Conservation (phyloP, 257 asterid genomes). For the Solanum rostratum region DNA sequence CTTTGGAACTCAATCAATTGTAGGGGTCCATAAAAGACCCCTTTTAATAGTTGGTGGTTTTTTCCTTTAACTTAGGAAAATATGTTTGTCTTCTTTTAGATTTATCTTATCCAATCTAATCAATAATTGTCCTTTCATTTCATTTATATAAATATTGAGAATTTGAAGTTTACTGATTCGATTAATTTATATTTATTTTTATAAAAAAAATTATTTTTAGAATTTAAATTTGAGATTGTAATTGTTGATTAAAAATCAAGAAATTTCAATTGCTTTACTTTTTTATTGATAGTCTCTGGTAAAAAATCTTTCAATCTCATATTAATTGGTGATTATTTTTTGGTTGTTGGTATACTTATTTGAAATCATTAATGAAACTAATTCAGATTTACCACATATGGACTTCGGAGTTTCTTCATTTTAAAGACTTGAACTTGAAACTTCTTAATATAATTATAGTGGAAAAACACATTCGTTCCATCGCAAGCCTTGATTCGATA, state of each 20-base stretch:
- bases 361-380: accelerated
- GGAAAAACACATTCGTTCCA: no score
- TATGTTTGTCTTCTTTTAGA: neutral
- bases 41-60: neutral
- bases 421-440: neutral
- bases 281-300: neutral
- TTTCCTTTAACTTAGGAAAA: neutral
- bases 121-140: neutral
- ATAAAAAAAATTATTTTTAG: neutral
- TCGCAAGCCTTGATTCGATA: neutral
- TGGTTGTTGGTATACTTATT: neutral
- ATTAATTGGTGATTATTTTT: no score
- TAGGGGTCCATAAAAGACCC: neutral
- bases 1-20: constrained; percentile 4
- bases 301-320: neutral
- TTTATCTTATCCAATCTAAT: neutral
- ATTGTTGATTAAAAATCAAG: neutral
- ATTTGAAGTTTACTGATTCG: neutral
- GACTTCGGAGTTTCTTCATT: neutral
- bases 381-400: neutral
- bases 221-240: accelerated
- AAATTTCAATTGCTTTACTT: neutral
- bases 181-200: neutral
- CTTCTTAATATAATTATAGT: neutral
- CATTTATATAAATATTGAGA: neutral